Evolutionary conservation across 2,329 filamentous ascomycete genomes (phyloP).

Genomic region (Microascus cirrosus): DNA sequence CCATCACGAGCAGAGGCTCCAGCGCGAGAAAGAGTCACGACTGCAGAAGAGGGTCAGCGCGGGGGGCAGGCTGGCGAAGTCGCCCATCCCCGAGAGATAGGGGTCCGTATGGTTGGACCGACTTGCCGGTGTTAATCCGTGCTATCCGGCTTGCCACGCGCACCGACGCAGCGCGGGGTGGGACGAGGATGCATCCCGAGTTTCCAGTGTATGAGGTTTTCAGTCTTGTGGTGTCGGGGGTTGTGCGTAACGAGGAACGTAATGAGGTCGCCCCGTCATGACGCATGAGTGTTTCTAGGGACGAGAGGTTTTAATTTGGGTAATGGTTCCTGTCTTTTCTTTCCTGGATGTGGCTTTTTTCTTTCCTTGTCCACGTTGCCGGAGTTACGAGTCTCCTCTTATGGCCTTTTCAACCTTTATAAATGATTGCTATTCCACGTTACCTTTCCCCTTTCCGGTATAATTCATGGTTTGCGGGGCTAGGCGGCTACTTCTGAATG

Average conservation of each 20-base stretch:
- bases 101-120: constrained; percentile 18
- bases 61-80: constrained; percentile 59
- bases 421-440: background rate
- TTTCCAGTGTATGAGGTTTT: background rate
- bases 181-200: background rate
- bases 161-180: background rate
- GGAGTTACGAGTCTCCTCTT: background rate
- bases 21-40: constrained; percentile 54
- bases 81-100: constrained; percentile 52
- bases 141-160: background rate
- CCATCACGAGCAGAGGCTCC: constrained; percentile 17
- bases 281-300: background rate
- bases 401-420: background rate
- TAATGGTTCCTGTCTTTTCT: background rate
- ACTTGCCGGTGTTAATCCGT: background rate
- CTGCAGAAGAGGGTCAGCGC: constrained; percentile 72
- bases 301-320: background rate
- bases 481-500: background rate
- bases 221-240: background rate
- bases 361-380: background rate
- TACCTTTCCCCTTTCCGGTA: background rate
- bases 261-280: background rate
- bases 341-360: background rate
- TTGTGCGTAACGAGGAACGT: background rate
- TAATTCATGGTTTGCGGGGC: background rate